Evolutionary conservation across 1,139 yeast genomes (phyloP).

Genomic region (Pichia inconspicua): DNA sequence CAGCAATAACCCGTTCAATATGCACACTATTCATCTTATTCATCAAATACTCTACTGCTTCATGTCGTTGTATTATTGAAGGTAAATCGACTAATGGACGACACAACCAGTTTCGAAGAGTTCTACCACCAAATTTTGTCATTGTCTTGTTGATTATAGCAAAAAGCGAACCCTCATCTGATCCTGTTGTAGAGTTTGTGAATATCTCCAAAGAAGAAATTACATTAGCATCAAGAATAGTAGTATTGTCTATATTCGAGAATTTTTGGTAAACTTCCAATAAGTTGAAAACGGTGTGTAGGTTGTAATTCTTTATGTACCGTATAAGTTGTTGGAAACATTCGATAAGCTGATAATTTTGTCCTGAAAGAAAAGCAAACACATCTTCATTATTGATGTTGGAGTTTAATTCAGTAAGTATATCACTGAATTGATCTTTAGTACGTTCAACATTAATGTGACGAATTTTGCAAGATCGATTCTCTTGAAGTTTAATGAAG

Average conservation of each 20-base stretch:
- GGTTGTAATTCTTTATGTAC: constrained; percentile 56
- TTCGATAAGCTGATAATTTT: constrained; percentile 10
- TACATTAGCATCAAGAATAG: constrained; percentile 66
- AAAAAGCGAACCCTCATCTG: constrained; percentile 58
- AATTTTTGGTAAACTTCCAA: constrained; percentile 47
- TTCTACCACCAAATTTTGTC: constrained; percentile 67
- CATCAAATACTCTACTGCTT: constrained; percentile 54
- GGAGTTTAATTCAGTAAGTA: constrained; percentile 2
- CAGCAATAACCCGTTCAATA: constrained; percentile 43
- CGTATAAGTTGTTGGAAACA: constrained; percentile 43
- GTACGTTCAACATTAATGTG: neutral
- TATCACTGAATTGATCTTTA: neutral
- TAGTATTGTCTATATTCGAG: constrained; percentile 37
- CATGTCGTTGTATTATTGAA: constrained; percentile 50
- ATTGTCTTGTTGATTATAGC: constrained; percentile 77
- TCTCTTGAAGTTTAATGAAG: constrained; percentile 13
- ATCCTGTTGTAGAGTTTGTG: constrained; percentile 49
- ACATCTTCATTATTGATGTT: constrained; percentile 8
- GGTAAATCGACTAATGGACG: constrained; percentile 54
- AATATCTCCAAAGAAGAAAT: constrained; percentile 68
- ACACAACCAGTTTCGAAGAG: constrained; percentile 64
- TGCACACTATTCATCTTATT: constrained; percentile 24
- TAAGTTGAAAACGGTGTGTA: constrained; percentile 50
- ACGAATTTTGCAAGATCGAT: constrained; percentile 4
- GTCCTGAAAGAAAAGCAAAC: constrained; percentile 12